Evolutionary conservation across 2,329 filamentous ascomycete genomes (phyloP).

Genomic region (Fusarium virguliforme): DNA sequence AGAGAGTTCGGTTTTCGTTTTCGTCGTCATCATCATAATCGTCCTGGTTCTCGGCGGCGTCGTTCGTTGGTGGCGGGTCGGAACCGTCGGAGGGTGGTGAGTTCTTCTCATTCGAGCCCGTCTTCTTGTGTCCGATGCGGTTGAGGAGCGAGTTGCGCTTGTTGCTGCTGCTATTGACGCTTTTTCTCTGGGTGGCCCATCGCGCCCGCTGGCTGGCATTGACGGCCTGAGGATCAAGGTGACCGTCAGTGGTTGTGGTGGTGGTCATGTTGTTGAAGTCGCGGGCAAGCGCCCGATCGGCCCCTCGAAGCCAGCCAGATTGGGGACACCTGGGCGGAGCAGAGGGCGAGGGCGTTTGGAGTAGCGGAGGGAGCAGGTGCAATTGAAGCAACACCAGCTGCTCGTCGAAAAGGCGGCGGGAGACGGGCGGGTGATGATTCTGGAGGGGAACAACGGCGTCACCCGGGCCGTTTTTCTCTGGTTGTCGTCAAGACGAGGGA

Average conservation of each 20-base stretch:
- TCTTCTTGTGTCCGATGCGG: constrained; percentile 77
- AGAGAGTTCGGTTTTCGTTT: constrained; percentile 73
- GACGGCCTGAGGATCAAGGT: constrained; percentile 46
- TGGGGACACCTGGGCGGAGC: constrained; percentile 44
- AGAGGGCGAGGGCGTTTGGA: constrained; percentile 28
- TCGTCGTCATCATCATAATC: constrained; percentile 61
- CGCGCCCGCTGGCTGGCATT: constrained; percentile 80
- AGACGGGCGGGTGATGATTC: constrained; percentile 12
- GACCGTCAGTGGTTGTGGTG: constrained; percentile 52
- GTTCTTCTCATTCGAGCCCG: constrained; percentile 79
- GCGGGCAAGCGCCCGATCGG: constrained; percentile 60
- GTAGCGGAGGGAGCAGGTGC: constrained; percentile 40
- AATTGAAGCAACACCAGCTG: constrained; percentile 48
- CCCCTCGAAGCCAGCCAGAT: constrained; percentile 58
- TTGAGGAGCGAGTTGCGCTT: constrained; percentile 90
- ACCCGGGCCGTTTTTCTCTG: constrained; percentile 37
- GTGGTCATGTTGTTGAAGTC: constrained; percentile 57
- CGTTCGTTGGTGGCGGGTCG: constrained; percentile 48
- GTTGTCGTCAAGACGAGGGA: constrained; percentile 45
- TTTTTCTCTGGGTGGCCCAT: constrained; percentile 96
- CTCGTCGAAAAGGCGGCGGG: constrained; percentile 40
- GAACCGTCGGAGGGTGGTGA: constrained; percentile 58
- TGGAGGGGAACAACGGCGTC: constrained; percentile 41
- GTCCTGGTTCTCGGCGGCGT: constrained; percentile 54
- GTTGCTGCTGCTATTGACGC: constrained; percentile 79